A percentile compares a stretch with the other conserved stretches of the same genome.
phyloP scores from a whole-genome alignment of 352 stramenopile genomes.

The Pythium aquatile region DNA sequence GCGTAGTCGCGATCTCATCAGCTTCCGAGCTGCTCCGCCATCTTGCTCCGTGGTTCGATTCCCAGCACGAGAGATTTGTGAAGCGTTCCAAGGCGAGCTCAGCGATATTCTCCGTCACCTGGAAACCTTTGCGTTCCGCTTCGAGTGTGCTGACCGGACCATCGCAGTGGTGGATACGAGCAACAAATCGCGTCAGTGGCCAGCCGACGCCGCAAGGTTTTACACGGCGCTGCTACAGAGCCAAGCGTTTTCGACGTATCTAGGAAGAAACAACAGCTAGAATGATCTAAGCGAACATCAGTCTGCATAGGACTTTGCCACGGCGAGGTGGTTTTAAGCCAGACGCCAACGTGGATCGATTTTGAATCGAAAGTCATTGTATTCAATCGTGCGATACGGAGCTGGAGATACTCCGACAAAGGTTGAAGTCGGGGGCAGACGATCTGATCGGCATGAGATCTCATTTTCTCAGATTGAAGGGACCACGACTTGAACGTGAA shows the following conservation, averaged over 20 bases:
- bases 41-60: constrained; percentile 15
- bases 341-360: too few relatives aligned
- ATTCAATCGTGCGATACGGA: too few relatives aligned
- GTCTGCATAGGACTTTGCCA: too few relatives aligned
- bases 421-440: too few relatives aligned
- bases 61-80: constrained; percentile 28
- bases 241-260: constrained; percentile 56
- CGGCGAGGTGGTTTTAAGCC: too few relatives aligned
- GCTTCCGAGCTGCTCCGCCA: background rate
- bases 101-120: constrained; percentile 40
- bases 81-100: constrained; percentile 43
- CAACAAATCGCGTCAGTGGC: constrained; percentile 36
- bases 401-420: too few relatives aligned
- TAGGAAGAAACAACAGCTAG: constrained; percentile 17
- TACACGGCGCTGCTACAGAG: constrained; percentile 49
- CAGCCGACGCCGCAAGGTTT: constrained; percentile 40
- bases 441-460: background rate
- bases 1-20: constrained; percentile 36
- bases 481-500: too few relatives aligned
- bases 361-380: too few relatives aligned
- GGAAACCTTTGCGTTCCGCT: constrained; percentile 63
- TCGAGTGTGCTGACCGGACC: constrained; percentile 37
- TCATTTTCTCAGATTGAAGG: too few relatives aligned
- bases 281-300: too few relatives aligned
- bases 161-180: constrained; percentile 53